These are phyloP conservation scores for Penicillium psychrosexuale DNA, from an alignment of 2,329 filamentous ascomycete genomes.

Conservation along the genomic window DNA sequence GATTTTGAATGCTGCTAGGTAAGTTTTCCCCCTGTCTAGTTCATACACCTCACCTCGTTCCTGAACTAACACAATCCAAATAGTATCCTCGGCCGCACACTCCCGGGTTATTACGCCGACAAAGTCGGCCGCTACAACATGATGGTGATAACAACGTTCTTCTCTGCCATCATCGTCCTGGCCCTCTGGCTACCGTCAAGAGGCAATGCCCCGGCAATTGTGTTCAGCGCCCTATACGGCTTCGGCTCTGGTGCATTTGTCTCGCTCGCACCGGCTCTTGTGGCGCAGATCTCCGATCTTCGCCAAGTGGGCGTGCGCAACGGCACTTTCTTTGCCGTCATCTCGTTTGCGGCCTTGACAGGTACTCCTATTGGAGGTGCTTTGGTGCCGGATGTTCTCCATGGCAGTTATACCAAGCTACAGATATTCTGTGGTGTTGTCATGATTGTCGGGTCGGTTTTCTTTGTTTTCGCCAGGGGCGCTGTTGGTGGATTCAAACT, in stretches of 20 bases:
- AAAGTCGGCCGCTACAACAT: conserved; percentile 36
- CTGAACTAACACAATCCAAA: neutral
- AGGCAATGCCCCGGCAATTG: conserved; percentile 57
- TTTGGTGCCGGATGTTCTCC: conserved; percentile 25
- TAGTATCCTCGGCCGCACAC: conserved; percentile 34
- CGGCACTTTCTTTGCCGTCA: conserved; percentile 61
- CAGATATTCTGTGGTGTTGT: conserved; percentile 29
- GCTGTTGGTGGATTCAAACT: conserved; percentile 25
- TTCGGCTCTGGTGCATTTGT: conserved; percentile 67
- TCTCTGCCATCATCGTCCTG: conserved; percentile 37
- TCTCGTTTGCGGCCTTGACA: conserved; percentile 63
- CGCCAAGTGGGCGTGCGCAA: conserved; percentile 66
- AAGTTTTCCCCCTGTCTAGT: conserved; percentile 8
- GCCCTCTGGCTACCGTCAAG: conserved; percentile 56
- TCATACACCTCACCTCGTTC: neutral
- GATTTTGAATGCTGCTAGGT: conserved; percentile 52
- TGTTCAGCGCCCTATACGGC: conserved; percentile 66
- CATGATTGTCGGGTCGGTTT: conserved; percentile 22
- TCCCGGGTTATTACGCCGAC: conserved; percentile 33
- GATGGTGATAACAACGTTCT: conserved; percentile 48
- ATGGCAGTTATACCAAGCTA: conserved; percentile 24
- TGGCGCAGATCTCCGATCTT: conserved; percentile 69
- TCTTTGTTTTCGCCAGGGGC: conserved; percentile 26
- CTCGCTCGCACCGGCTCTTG: conserved; percentile 59
- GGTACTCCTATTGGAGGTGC: conserved; percentile 31